Percentiles rank a stretch among this genome's conserved stretches.
phyloP scores from a whole-genome alignment of 495 filamentous ascomycete species.

The Apiosordaria backusii region DNA sequence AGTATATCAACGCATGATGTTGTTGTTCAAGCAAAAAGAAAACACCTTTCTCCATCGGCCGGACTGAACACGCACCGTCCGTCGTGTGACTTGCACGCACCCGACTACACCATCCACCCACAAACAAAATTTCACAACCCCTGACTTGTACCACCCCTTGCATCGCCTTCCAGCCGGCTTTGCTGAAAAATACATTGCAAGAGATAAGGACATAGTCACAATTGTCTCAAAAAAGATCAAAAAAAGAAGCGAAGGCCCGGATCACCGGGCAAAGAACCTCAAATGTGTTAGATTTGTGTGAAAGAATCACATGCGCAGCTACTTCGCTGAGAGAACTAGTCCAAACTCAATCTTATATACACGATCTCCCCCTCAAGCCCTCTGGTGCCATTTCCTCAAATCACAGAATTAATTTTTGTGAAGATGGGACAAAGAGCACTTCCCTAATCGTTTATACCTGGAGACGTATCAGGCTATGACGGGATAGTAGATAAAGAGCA shows the following conservation, averaged over 20 bases:
- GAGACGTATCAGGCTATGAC: too few species aligned
- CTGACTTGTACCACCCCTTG: neutral
- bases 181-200: neutral
- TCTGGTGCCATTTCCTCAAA: too few species aligned
- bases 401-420: too few species aligned
- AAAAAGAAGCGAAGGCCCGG: neutral
- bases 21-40: neutral
- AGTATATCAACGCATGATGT: neutral
- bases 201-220: neutral
- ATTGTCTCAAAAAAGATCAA: neutral
- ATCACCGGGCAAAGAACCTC: neutral
- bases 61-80: neutral
- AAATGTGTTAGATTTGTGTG: too few species aligned
- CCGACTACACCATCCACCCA: neutral
- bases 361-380: too few species aligned
- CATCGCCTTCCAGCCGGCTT: neutral
- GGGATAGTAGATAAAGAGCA: too few species aligned
- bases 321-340: too few species aligned
- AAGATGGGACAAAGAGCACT: too few species aligned
- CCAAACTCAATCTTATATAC: too few species aligned
- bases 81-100: neutral
- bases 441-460: too few species aligned
- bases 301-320: too few species aligned
- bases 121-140: neutral
- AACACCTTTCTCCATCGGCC: neutral